Conservation (phyloP, 164 flowering plant genomes). For the Kingdonia uniflora region DNA sequence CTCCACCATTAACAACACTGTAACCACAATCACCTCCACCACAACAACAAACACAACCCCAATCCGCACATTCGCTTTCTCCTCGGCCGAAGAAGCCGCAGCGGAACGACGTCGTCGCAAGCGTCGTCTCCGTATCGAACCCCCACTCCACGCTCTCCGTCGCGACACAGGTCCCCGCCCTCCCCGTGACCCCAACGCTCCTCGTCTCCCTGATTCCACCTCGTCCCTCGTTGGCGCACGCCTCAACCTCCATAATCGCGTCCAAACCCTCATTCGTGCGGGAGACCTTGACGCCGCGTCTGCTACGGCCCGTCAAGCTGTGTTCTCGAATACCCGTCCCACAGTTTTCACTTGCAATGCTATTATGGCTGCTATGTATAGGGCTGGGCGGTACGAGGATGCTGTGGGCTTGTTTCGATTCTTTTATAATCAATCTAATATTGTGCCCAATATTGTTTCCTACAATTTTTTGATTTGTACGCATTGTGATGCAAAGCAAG, state of each 20-base stretch:
- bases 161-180: conserved; percentile 17
- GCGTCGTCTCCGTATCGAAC: conserved; percentile 72
- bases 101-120: conserved; percentile 84
- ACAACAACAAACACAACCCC: conserved; percentile 5
- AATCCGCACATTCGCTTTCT: conserved; percentile 51
- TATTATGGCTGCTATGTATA: conserved; percentile 63
- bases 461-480: conserved; percentile 55
- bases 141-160: conserved; percentile 71
- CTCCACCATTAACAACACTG: not conserved
- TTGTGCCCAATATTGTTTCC: conserved; percentile 66
- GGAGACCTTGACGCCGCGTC: conserved; percentile 63
- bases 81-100: conserved; percentile 71
- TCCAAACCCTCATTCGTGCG: conserved; percentile 65
- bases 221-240: conserved; percentile 62
- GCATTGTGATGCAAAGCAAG: conserved; percentile 46
- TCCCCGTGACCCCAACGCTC: conserved; percentile 9
- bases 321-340: conserved; percentile 54
- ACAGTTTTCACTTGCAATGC: conserved; percentile 90
- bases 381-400: conserved; percentile 43
- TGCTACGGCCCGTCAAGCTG: conserved; percentile 50
- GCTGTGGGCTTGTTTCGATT: conserved; percentile 52
- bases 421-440: conserved; percentile 44
- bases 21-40: conserved; percentile 15
- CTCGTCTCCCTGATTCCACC: conserved; percentile 60
- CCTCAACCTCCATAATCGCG: conserved; percentile 71